Percentiles rank a stretch among this genome's conserved stretches.
Conservation (phyloP, 352 stramenopile genomes). For the Pythium insidiosum region DNA sequence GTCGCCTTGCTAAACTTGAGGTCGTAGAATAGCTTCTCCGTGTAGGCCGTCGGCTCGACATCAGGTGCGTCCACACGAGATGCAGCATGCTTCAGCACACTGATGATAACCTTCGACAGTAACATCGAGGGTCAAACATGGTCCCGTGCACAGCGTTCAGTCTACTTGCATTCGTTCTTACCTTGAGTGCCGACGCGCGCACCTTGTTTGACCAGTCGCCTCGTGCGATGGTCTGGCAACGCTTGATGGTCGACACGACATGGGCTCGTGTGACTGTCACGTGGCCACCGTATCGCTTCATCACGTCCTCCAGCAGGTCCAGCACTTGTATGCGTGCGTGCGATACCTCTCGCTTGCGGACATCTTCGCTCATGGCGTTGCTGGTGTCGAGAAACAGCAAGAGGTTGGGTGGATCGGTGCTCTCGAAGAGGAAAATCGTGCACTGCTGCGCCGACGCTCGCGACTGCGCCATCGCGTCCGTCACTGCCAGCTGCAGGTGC, state of each 20-base stretch:
- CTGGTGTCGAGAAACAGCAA: slow-evolving; percentile 50
- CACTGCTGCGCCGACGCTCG: slow-evolving; percentile 52
- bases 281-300: slow-evolving; percentile 42
- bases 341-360: slow-evolving; percentile 50
- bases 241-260: slow-evolving; percentile 26
- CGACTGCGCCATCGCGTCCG: slow-evolving; percentile 44
- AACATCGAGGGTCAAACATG: neutral
- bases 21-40: slow-evolving; percentile 68
- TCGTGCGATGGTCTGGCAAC: slow-evolving; percentile 46
- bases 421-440: slow-evolving; percentile 56
- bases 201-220: slow-evolving; percentile 60
- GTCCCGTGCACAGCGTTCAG: no score
- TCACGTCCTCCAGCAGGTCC: slow-evolving; percentile 34
- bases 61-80: slow-evolving; percentile 29
- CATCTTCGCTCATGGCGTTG: slow-evolving; percentile 30
- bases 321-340: slow-evolving; percentile 38
- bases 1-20: slow-evolving; percentile 67
- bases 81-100: slow-evolving; percentile 36
- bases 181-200: slow-evolving; percentile 34
- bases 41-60: slow-evolving; percentile 38
- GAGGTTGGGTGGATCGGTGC: slow-evolving; percentile 36
- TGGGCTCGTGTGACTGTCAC: slow-evolving; percentile 38
- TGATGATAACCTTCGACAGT: slow-evolving; percentile 36
- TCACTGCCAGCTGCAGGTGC: slow-evolving; percentile 36
- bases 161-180: no score